These are phyloP conservation scores for Sideroxylon spinosum DNA, from an alignment of 179 eudicot species.

Conservation along the genomic window DNA sequence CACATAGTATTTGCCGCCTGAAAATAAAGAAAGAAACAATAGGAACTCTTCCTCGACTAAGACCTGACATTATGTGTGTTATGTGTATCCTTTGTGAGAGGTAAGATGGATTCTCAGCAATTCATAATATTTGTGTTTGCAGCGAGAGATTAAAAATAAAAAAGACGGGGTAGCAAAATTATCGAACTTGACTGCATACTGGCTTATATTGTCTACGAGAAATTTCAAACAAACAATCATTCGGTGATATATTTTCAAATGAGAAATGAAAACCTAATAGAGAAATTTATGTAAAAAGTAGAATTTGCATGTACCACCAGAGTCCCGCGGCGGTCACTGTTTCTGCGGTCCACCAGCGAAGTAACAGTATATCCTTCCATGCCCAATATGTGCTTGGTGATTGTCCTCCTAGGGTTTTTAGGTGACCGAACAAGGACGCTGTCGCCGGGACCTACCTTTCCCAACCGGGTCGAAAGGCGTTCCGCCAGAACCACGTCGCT, in stretches of 20 bases:
- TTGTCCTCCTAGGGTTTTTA: slow-evolving; percentile 53
- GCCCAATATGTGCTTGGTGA: slow-evolving; percentile 70
- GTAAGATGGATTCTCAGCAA: no score
- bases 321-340: slow-evolving; percentile 29
- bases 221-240: not conserved
- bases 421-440: slow-evolving; percentile 65
- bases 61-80: no score
- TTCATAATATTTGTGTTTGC: no score
- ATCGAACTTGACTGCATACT: no score
- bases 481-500: slow-evolving; percentile 78
- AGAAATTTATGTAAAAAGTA: not conserved
- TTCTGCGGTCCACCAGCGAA: slow-evolving; percentile 34
- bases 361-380: slow-evolving; percentile 69
- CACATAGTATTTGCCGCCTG: no score
- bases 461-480: slow-evolving; percentile 49
- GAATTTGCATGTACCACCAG: slow-evolving; percentile 40
- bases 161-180: not conserved
- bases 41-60: no score
- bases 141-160: no score
- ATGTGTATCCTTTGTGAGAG: no score
- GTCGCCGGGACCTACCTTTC: slow-evolving; percentile 58
- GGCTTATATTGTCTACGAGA: no score
- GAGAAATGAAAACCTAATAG: not conserved
- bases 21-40: no score
- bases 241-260: not conserved